Base-by-base conservation (phyloP, 495 filamentous ascomycete species). In the Cercophora newfieldiana region DNA sequence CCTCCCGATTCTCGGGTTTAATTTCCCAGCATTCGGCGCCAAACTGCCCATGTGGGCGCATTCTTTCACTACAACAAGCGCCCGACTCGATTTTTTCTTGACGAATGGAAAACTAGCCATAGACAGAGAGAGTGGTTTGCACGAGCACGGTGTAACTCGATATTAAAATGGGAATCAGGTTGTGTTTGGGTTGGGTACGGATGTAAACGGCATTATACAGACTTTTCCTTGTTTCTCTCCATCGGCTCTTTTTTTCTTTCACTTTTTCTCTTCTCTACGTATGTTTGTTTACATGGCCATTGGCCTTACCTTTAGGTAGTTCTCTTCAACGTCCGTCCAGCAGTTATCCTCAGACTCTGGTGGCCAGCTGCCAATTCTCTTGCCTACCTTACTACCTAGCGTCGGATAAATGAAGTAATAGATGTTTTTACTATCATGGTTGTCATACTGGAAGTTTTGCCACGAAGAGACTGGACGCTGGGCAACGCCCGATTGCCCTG, bases 111-210 rank as follows among this genome's bases (percentile, higher is more conserved):
- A 74, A 77, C 60, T 67, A 69, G 71, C 75, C 72, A 76, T 72
- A 74, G 70, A 78, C 71, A 77, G 74, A 79, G 74, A 77, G 63
- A 56, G 63, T 68, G 37, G 18, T 74, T 71, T 68, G 70, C 74
- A 75, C 76, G 70, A 75, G 74, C 70, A 75, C 71, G 71, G 71
- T 75, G 75, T 78, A 78, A 78, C 75, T 77, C 74, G 76, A 77
- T 70, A 74, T 64, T 72, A 70, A 74, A 77, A 75, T 68, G 68
- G 66, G 58, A 70, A 64, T 30, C 24, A 28, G 56, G 48, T 56
- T 65, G 28, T 66, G 60, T 62, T 69, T 66, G 68, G 70, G 64
- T 70, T 66, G 59, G 71, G 67, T 53, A 61, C 53, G 59, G 63
- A 67, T 44, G 68, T 66, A 66, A 63, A 63, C 55, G 68, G 68